A percentile compares a stretch with the other conserved stretches of the same genome.
These are phyloP conservation scores for Irineochytrium annulatum DNA, from an alignment of 192 early-diverging fungal species.

Conservation along the genomic window DNA sequence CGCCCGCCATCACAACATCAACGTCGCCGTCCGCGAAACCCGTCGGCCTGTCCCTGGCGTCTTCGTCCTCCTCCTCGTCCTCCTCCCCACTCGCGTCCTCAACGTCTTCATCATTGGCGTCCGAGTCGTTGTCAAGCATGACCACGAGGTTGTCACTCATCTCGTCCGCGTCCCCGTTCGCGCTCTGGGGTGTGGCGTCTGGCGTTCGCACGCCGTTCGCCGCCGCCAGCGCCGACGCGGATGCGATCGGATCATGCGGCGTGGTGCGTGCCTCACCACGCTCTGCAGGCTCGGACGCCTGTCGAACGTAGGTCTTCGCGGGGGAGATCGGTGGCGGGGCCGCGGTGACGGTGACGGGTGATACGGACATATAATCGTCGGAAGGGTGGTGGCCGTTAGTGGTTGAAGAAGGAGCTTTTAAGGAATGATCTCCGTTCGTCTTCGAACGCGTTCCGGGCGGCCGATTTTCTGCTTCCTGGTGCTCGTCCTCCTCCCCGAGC, in stretches of 20 bases:
- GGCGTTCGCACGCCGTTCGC: neutral
- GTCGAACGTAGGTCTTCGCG: too few species aligned
- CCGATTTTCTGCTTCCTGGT: too few species aligned
- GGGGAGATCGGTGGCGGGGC: too few species aligned
- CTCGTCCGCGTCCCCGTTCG: constrained; percentile 4
- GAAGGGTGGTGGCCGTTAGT: too few species aligned
- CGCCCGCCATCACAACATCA: too few species aligned
- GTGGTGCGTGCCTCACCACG: neutral
- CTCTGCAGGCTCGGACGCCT: neutral
- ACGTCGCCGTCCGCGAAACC: too few species aligned
- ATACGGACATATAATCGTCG: too few species aligned
- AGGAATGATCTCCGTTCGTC: too few species aligned
- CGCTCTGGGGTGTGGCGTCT: neutral
- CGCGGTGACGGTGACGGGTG: too few species aligned
- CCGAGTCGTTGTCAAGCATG: constrained; percentile 5
- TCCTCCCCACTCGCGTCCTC: constrained; percentile 54
- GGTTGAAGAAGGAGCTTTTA: too few species aligned
- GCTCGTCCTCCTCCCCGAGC: too few species aligned
- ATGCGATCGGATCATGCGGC: neutral
- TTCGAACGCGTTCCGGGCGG: too few species aligned
- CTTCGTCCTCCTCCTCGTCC: constrained; percentile 30
- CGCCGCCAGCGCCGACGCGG: constrained; percentile 1
- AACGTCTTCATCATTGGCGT: constrained; percentile 10
- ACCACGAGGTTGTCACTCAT: constrained; percentile 20
- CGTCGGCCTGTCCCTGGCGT: neutral